Base-by-base conservation (phyloP, 805 yeast genomes). In the Tetrapisispora fleetii region DNA sequence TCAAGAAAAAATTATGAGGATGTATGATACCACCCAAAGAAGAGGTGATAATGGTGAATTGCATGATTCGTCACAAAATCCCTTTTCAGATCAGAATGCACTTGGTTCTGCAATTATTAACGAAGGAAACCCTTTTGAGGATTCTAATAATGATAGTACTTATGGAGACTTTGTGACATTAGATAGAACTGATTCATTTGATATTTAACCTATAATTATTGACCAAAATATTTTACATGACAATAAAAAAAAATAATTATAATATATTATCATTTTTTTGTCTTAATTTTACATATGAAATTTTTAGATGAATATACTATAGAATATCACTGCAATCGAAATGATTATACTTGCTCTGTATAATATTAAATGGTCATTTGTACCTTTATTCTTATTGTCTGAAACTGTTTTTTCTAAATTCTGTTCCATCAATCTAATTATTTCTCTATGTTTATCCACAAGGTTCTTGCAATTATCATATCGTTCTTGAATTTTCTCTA, bases 11-110 rank as follows among this genome's bases (percentile, higher is more conserved):
- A 78, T 93, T 52, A 83, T 93, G 44, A 78, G 98, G 59, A 87
- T 95, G 72, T 93, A 93, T 60, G 99, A 93, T 66, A 91, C 98
- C 3, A 91, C 97, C 0, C 83, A 84, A 67, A 74, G 79, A 58
- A 77, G 90, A 67, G 90, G 90, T 19, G 76, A 69, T n/a, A 80
- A 79, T 60, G 91, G 90, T 42, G 83, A 78, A 56, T 59, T 75
- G 67, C 71, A 67, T 40, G 75, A 71, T 54, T 73, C 72, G 5
- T 65, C 69, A 18, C 58, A 58, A 1, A 54, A 61, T 45, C 68
- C 67, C 10, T 59, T 66, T 41, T 54, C 49, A 40, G 66, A 60
- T 35, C 48, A 36, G 17, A 35, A 40, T 37, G 35, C 21, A n/a
- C 3, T 35, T 4, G 17, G 37, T 24, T 39, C 27, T n/a, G 37